phyloP scores from a whole-genome alignment of 768 basidiomycete genomes.

The Podaxis sp. region DNA sequence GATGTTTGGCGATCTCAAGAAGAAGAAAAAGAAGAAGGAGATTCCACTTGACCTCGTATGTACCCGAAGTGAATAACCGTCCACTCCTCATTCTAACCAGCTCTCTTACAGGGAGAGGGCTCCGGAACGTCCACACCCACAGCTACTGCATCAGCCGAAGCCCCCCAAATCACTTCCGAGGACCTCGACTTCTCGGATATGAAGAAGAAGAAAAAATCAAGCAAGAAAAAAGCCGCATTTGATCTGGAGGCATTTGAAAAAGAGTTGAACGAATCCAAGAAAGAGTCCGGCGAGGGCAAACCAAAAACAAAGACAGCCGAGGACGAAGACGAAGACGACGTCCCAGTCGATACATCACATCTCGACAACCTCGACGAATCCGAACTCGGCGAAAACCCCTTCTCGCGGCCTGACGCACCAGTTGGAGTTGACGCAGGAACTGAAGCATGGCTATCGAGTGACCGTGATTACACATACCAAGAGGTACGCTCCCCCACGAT shows the following conservation, averaged over 20 bases:
- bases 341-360: conserved; percentile 57
- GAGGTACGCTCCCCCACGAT: conserved; percentile 52
- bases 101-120: conserved; percentile 47
- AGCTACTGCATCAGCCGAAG: conserved; percentile 30
- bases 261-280: conserved; percentile 72
- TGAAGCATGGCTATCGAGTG: conserved; percentile 88
- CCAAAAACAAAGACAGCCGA: conserved; percentile 25
- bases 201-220: conserved; percentile 92
- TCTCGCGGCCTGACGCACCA: conserved; percentile 54
- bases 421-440: conserved; percentile 67
- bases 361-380: conserved; percentile 71
- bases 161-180: conserved; percentile 51
- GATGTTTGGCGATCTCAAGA: conserved; percentile 87
- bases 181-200: conserved; percentile 94
- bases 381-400: conserved; percentile 88
- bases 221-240: conserved; percentile 83
- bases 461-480: conserved; percentile 93
- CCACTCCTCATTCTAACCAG: background rate
- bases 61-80: conserved; percentile 13
- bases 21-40: conserved; percentile 93
- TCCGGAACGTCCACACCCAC: conserved; percentile 64
- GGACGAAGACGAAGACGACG: conserved; percentile 52
- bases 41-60: conserved; percentile 79
- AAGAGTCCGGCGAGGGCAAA: conserved; percentile 44
- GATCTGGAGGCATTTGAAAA: conserved; percentile 95